These are phyloP conservation scores for Phyllachora maydis DNA, from an alignment of 2,329 filamentous ascomycete genomes.

Conservation along the genomic window DNA sequence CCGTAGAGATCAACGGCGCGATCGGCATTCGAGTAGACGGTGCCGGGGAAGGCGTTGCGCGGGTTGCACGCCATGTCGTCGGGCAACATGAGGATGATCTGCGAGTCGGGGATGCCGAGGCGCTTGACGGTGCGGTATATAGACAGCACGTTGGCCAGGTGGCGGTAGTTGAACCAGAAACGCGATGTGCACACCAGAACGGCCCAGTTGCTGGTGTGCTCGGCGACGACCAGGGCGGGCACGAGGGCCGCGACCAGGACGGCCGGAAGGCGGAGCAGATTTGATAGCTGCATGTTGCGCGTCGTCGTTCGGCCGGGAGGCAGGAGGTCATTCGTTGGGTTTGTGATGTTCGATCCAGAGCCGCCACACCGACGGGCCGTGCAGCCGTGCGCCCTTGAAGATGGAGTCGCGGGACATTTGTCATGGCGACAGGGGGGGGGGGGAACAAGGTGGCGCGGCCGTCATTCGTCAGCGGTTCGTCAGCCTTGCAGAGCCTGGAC, in stretches of 20 bases:
- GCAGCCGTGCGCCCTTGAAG: too few relatives aligned
- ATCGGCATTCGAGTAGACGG: slow-evolving; percentile 95
- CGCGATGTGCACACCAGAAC: slow-evolving; percentile 96
- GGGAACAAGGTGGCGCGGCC: too few relatives aligned
- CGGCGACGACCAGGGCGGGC: slow-evolving; percentile 26
- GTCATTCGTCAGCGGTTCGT: too few relatives aligned
- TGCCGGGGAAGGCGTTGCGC: slow-evolving; percentile 91
- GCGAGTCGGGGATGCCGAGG: slow-evolving; percentile 89
- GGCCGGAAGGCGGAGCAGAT: slow-evolving; percentile 20
- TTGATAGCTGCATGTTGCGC: slow-evolving; percentile 36
- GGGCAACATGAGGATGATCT: slow-evolving; percentile 99
- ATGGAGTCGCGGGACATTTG: too few relatives aligned
- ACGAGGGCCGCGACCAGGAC: slow-evolving; percentile 26
- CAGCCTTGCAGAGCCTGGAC: too few relatives aligned
- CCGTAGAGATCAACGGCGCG: slow-evolving; percentile 91
- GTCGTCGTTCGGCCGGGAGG: too few relatives aligned
- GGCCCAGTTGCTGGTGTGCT: slow-evolving; percentile 97
- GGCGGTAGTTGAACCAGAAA: slow-evolving; percentile 99
- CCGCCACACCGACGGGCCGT: too few relatives aligned
- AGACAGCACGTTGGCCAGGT: slow-evolving; percentile 92
- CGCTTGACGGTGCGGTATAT: slow-evolving; percentile 97
- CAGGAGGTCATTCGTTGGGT: too few relatives aligned
- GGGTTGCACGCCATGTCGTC: slow-evolving; percentile 99
- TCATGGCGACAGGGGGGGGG: too few relatives aligned
- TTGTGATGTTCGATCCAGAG: too few relatives aligned